Evolutionary conservation across 1,284 basidiomycete species (phyloP).

Genomic region (Coniferiporia sulphurascens): DNA sequence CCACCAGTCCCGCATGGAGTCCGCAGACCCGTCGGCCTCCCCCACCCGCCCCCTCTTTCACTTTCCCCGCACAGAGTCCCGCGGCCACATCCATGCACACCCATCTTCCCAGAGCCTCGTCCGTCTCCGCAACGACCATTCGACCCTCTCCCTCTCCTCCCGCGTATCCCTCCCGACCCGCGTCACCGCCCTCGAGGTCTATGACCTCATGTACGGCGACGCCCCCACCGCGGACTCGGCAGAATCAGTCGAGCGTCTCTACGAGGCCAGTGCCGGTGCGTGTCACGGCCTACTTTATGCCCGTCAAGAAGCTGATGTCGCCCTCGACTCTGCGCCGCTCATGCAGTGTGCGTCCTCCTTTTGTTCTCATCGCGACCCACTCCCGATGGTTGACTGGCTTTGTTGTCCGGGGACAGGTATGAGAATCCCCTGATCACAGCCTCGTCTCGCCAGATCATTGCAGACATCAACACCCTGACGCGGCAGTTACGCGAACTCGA

Average conservation of each 20-base stretch:
- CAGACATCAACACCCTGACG: conserved; percentile 59
- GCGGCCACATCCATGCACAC: not conserved
- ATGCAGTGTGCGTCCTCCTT: conserved; percentile 14
- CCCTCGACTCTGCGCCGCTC: not conserved
- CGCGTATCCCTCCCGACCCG: conserved; percentile 12
- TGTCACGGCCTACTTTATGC: conserved; percentile 18
- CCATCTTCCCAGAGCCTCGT: conserved; percentile 4
- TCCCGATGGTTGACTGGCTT: not conserved
- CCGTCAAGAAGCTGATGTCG: not conserved
- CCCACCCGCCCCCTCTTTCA: conserved; percentile 1
- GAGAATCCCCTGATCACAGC: conserved; percentile 73
- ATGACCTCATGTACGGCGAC: conserved; percentile 61
- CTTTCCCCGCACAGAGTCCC: conserved; percentile 11
- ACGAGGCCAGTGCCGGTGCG: conserved; percentile 63
- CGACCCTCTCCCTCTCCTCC: conserved; percentile 14
- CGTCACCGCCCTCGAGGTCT: conserved; percentile 58
- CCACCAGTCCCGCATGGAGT: not conserved
- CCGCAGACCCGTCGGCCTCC: not conserved
- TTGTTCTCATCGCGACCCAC: conserved; percentile 3
- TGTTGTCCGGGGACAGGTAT: conserved; percentile 40
- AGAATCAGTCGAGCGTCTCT: conserved; percentile 53
- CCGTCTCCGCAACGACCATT: conserved; percentile 10
- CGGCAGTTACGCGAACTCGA: conserved; percentile 53
- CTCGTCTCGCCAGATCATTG: conserved; percentile 62
- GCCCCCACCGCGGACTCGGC: conserved; percentile 32